These are phyloP conservation scores for Trichoderma brevicompactum DNA, from an alignment of 2,329 filamentous ascomycete species.

Conservation along the genomic window DNA sequence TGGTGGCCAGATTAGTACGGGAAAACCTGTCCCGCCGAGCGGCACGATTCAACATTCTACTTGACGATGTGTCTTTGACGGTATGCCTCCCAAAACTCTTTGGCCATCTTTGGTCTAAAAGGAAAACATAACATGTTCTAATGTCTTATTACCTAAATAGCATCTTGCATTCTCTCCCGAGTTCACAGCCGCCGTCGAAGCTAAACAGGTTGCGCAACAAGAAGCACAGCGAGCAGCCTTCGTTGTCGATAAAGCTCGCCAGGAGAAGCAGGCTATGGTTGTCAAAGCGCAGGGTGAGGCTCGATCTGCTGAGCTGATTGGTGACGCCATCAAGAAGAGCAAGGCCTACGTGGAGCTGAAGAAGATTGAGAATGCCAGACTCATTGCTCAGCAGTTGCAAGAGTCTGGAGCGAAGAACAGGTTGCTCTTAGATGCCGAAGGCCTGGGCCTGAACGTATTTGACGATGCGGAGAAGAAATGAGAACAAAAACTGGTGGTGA, in stretches of 20 bases:
- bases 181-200: conserved; percentile 73
- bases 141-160: conserved; percentile 42
- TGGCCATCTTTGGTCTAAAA: background rate
- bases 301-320: conserved; percentile 94
- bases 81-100: conserved; percentile 54
- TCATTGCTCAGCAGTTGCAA: conserved; percentile 86
- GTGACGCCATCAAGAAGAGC: conserved; percentile 99
- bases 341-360: conserved; percentile 95
- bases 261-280: conserved; percentile 99
- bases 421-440: conserved; percentile 88
- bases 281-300: conserved; percentile 99
- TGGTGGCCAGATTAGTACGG: conserved; percentile 85
- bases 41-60: conserved; percentile 93
- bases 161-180: conserved; percentile 75
- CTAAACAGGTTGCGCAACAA: conserved; percentile 79
- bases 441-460: conserved; percentile 87
- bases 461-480: conserved; percentile 56
- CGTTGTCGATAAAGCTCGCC: conserved; percentile 96
- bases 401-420: conserved; percentile 88
- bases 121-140: background rate
- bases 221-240: conserved; percentile 97
- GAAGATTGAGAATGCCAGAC: conserved; percentile 94
- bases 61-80: conserved; percentile 96
- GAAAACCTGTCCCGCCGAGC: conserved; percentile 92
- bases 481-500: conserved; percentile 30